Percentiles rank a stretch among this genome's conserved stretches.
phyloP scores from a whole-genome alignment of 345 rosid genomes.

The Linum lewisii region DNA sequence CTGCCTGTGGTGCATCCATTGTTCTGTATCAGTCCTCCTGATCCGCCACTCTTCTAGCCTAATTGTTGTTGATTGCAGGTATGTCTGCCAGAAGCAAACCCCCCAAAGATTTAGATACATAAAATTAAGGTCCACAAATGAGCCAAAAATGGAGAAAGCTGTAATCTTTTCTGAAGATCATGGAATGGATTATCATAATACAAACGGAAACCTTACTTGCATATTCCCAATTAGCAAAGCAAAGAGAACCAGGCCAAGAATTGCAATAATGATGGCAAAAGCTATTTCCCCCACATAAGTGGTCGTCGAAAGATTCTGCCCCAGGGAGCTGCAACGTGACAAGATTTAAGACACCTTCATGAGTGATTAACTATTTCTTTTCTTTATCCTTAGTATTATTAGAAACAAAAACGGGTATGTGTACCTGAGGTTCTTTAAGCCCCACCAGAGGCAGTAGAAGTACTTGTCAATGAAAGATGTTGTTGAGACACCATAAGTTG shows the following conservation, averaged over 20 bases:
- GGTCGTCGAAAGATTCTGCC: constrained; percentile 72
- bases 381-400: background rate
- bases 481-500: constrained; percentile 39
- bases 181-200: background rate
- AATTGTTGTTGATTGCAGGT: constrained; percentile 68
- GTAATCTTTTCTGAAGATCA: background rate
- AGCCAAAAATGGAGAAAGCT: background rate
- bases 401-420: background rate
- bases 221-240: constrained; percentile 90
- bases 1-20: constrained; percentile 95
- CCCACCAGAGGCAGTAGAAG: constrained; percentile 98
- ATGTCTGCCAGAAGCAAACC: constrained; percentile 43
- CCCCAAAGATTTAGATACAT: background rate
- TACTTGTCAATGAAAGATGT: constrained; percentile 67
- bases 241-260: constrained; percentile 79
- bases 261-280: constrained; percentile 65
- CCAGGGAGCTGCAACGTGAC: constrained; percentile 48
- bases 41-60: constrained; percentile 91
- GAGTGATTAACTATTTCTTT: too few species aligned
- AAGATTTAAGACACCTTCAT: background rate
- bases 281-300: constrained; percentile 70
- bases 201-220: constrained; percentile 46
- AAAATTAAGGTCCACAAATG: background rate
- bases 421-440: constrained; percentile 75
- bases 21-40: constrained; percentile 79